Evolutionary conservation across 768 basidiomycete species (phyloP).

Genomic region (Suillus hirtellus): DNA sequence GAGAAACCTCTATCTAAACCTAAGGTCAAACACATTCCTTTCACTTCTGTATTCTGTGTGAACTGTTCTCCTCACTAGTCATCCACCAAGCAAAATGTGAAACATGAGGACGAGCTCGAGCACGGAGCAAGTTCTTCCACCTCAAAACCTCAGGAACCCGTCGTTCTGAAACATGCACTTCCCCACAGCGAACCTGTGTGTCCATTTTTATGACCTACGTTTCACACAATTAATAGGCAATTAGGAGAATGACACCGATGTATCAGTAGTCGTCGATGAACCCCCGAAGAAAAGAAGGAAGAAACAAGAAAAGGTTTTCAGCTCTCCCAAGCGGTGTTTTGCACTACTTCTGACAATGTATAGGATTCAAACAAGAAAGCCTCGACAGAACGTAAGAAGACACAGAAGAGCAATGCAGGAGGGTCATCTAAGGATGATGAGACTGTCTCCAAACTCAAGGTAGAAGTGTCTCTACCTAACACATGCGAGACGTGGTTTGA

Average conservation of each 20-base stretch:
- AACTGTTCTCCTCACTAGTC: not conserved
- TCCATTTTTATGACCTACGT: not conserved
- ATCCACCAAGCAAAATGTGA: not conserved
- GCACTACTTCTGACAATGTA: not conserved
- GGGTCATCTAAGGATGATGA: conserved; percentile 62
- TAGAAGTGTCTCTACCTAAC: conserved; percentile 23
- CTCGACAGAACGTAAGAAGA: conserved; percentile 29
- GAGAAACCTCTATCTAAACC: conserved; percentile 15
- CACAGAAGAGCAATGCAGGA: conserved; percentile 30
- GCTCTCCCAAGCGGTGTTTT: not conserved
- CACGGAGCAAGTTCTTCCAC: conserved; percentile 13
- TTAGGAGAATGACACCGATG: conserved; percentile 55
- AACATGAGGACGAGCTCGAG: not conserved
- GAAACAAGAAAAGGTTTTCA: conserved; percentile 37
- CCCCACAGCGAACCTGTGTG: conserved; percentile 23
- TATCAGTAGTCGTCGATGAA: conserved; percentile 62
- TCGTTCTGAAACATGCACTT: not conserved
- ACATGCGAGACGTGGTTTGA: conserved; percentile 1
- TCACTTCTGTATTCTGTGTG: conserved; percentile 4
- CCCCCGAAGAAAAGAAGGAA: conserved; percentile 49
- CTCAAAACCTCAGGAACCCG: conserved; percentile 7
- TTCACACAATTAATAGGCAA: not conserved
- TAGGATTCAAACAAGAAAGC: conserved; percentile 27
- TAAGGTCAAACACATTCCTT: not conserved
- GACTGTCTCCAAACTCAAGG: conserved; percentile 75